Conservation (phyloP, 2,329 filamentous ascomycete genomes). For the Epichloe sibirici region DNA sequence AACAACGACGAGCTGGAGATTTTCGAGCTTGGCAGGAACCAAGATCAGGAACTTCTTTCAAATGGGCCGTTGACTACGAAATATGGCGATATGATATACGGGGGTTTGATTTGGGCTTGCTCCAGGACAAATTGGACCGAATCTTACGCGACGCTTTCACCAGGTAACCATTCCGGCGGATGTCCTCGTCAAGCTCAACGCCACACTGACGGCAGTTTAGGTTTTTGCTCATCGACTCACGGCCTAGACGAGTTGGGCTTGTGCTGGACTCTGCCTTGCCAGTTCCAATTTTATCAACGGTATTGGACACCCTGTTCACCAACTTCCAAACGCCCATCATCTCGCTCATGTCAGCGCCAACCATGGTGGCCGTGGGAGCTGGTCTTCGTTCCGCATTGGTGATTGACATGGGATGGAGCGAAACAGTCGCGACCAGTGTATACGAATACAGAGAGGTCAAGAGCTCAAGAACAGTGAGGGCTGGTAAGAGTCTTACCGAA, state of each 20-base stretch:
- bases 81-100: constrained; percentile 70
- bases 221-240: constrained; percentile 58
- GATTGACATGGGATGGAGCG: constrained; percentile 84
- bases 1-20: constrained; percentile 68
- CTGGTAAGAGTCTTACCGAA: constrained; percentile 58
- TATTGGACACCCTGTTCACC: constrained; percentile 68
- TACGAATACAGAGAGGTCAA: constrained; percentile 83
- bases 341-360: constrained; percentile 65
- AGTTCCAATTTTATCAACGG: constrained; percentile 61
- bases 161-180: constrained; percentile 38
- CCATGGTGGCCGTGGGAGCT: constrained; percentile 63
- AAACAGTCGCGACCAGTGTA: constrained; percentile 73
- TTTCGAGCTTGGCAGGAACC: constrained; percentile 57
- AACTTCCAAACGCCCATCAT: constrained; percentile 70
- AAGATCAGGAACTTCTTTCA: constrained; percentile 30
- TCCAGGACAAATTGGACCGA: constrained; percentile 79
- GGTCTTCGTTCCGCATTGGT: constrained; percentile 78
- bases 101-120: constrained; percentile 60
- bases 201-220: constrained; percentile 22
- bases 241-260: constrained; percentile 61
- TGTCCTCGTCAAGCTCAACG: not conserved
- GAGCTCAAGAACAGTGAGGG: constrained; percentile 58
- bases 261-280: constrained; percentile 69
- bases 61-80: constrained; percentile 56
- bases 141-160: constrained; percentile 70